Evolutionary conservation across 2,329 filamentous ascomycete species (phyloP).

Genomic region (Neofusicoccum kwambonambiense): DNA sequence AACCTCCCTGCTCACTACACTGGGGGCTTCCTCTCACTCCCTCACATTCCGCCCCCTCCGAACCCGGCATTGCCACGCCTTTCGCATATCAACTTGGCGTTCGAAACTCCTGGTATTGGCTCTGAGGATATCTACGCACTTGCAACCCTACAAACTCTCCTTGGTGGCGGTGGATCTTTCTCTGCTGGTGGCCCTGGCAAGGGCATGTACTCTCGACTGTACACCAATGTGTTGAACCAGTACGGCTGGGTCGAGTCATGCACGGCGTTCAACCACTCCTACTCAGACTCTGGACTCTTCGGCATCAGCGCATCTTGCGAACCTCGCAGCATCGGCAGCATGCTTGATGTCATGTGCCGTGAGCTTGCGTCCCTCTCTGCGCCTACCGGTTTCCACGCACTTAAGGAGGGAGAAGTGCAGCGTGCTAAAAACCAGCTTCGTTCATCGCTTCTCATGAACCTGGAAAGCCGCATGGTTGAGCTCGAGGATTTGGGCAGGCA

Average conservation of each 20-base stretch:
- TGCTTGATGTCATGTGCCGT: constrained; percentile 94
- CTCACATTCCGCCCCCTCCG: constrained; percentile 71
- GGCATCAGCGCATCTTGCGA: constrained; percentile 87
- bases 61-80: constrained; percentile 78
- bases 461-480: constrained; percentile 96
- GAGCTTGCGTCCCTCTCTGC: constrained; percentile 78
- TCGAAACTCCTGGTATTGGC: constrained; percentile 88
- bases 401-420: constrained; percentile 76
- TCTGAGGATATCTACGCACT: constrained; percentile 94
- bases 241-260: constrained; percentile 97
- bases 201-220: constrained; percentile 97
- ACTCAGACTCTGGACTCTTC: constrained; percentile 93
- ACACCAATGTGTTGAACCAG: constrained; percentile 97
- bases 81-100: constrained; percentile 92
- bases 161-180: constrained; percentile 94
- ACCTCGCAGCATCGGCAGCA: constrained; percentile 72
- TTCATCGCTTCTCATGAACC: constrained; percentile 89
- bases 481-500: constrained; percentile 92
- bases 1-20: constrained; percentile 76
- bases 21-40: constrained; percentile 86
- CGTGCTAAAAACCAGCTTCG: constrained; percentile 97
- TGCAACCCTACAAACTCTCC: constrained; percentile 89
- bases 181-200: constrained; percentile 95
- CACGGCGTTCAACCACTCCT: constrained; percentile 94
- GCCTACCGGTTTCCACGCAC: constrained; percentile 69